Percentiles rank a stretch among this genome's conserved stretches.
These are phyloP conservation scores for Viola pubescens DNA, from an alignment of 441 rosid species.

Conservation along the genomic window DNA sequence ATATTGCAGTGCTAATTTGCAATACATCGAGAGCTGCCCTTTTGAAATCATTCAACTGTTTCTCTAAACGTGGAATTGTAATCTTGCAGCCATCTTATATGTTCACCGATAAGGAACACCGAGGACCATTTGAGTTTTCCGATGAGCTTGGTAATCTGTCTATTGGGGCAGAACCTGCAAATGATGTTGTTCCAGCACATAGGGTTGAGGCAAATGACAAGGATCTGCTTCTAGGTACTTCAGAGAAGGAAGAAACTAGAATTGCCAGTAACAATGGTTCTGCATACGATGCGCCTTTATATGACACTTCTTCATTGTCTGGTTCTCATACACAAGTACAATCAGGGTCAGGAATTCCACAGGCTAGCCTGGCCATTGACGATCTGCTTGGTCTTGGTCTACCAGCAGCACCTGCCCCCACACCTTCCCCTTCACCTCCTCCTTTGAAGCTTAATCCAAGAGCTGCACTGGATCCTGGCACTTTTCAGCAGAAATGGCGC, in stretches of 20 bases:
- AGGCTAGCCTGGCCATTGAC: slow-evolving; percentile 63
- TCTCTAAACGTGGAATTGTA: slow-evolving; percentile 2
- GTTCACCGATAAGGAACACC: slow-evolving; percentile 92
- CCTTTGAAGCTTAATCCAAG: slow-evolving; percentile 69
- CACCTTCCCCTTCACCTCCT: slow-evolving; percentile 46
- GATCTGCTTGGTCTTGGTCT: slow-evolving; percentile 80
- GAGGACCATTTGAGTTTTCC: slow-evolving; percentile 87
- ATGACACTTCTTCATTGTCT: slow-evolving; percentile 36
- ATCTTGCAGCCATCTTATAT: slow-evolving; percentile 87
- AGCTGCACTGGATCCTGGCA: slow-evolving; percentile 73
- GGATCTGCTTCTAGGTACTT: slow-evolving; percentile 72
- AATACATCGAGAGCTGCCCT: background rate
- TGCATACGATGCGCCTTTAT: slow-evolving; percentile 58
- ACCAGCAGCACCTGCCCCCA: slow-evolving; percentile 34
- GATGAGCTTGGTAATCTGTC: slow-evolving; percentile 67
- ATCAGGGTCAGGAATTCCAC: slow-evolving; percentile 41
- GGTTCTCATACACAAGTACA: slow-evolving; percentile 37
- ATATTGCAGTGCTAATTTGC: background rate
- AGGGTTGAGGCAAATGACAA: slow-evolving; percentile 86
- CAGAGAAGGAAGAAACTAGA: slow-evolving; percentile 72
- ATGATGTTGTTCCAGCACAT: slow-evolving; percentile 48
- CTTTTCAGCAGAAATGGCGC: slow-evolving; percentile 94
- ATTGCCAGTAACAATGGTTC: slow-evolving; percentile 44
- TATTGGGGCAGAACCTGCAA: slow-evolving; percentile 55
- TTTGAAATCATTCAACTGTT: background rate